Percentiles rank a stretch among this genome's conserved stretches.
phyloP scores from a whole-genome alignment of 208 protist species.

The Acanthamoeba polyphaga region DNA sequence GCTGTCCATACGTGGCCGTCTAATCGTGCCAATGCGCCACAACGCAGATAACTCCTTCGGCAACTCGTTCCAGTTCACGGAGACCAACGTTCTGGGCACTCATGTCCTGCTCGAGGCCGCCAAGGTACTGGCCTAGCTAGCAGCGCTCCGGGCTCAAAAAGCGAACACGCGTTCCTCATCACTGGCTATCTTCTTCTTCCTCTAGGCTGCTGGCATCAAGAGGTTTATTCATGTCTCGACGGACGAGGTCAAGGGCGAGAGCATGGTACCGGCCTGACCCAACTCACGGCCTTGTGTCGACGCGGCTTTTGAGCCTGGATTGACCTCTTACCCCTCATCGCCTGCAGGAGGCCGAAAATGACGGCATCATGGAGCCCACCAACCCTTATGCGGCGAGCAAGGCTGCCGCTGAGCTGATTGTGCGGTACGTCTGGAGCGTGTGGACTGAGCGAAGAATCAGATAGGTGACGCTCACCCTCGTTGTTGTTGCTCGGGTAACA shows the following conservation, averaged over 20 bases:
- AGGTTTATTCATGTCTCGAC: conserved; percentile 96
- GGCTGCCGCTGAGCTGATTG: conserved; percentile 83
- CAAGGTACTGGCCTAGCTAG: not conserved
- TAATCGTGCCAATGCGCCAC: not conserved
- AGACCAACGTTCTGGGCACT: conserved; percentile 96
- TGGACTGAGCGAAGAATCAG: too few relatives aligned
- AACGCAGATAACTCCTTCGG: conserved; percentile 93
- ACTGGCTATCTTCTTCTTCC: not conserved
- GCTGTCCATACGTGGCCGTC: too few relatives aligned
- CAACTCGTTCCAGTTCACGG: conserved; percentile 94
- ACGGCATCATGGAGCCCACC: conserved; percentile 93
- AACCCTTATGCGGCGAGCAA: conserved; percentile 95
- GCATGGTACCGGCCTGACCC: not conserved
- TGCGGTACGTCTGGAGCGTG: conserved; percentile 39
- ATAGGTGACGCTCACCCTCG: not conserved
- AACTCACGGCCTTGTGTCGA: not conserved
- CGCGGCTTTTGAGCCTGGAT: too few relatives aligned
- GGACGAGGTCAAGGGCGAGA: conserved; percentile 97
- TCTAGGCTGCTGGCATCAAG: conserved; percentile 84
- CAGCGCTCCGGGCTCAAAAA: not conserved
- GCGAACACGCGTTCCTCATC: too few relatives aligned
- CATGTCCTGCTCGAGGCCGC: conserved; percentile 94
- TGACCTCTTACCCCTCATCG: too few relatives aligned
- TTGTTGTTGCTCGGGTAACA: not conserved
- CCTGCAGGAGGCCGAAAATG: not conserved